Evolutionary conservation across 1,284 basidiomycete genomes (phyloP), one percentile per base, ranked within the genome.

Genomic region (Stereum hirsutum): DNA sequence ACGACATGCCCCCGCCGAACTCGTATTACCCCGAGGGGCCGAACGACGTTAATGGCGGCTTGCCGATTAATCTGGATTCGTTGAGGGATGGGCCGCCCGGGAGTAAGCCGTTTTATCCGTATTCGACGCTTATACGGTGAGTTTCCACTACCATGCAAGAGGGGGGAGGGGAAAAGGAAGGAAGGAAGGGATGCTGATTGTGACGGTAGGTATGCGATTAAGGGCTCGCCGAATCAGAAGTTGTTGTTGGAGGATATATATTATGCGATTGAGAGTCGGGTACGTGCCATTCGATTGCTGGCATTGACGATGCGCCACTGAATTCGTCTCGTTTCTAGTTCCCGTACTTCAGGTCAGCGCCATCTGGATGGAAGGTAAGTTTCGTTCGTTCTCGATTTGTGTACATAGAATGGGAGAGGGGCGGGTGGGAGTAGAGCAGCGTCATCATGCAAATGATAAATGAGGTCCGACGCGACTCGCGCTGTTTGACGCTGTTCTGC

Each of bases 31-130:
- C 72, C 2, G 72, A 81, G 39, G 73, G 72, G 48, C 77, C 78
- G 48, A 78, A 70, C 54, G 84, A 88, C 65, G 70, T 88, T 47
- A 83, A 82, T 4, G 84, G 85, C 25, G 85, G 85, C 20, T 68
- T 88, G 25, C 85, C 85, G 39, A 84, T 89, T 54, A 89, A 85
- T 57, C 78, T 89, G 24, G 85, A 88, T 59, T 89, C 85, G 3
- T 65, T 89, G 43, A 70, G 86, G 46, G 85, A 89, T 56, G 85
- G 85, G 0, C 85, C 86, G 1, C 85, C 84, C 6, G 84, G 85
- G 37, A 87, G 78, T 59, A 89, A 89, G 61, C 85, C 85, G 7
- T 89, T 89, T 53, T 89, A 89, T 57, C 87, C 86, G 4, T 89
- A 89, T 57, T 89, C 86, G 5, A 89, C 86, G 27, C 74, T 89